Evolutionary conservation across 768 basidiomycete species (phyloP).

Genomic region (Lentinus brumalis): DNA sequence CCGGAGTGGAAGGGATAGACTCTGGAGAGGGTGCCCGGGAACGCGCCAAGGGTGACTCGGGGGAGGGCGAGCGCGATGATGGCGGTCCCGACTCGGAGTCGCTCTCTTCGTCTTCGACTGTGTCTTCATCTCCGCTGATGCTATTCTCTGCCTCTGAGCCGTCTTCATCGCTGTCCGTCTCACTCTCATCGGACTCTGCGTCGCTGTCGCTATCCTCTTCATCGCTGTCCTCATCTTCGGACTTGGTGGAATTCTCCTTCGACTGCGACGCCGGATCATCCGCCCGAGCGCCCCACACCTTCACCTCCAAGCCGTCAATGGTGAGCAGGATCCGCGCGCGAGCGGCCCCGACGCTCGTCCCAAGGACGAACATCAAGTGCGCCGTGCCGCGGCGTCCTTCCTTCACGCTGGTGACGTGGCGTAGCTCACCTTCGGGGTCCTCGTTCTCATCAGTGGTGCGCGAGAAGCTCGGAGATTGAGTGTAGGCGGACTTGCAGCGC

Average conservation of each 20-base stretch:
- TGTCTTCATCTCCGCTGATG: constrained; percentile 2
- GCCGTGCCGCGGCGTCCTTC: constrained; percentile 32
- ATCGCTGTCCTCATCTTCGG: not conserved
- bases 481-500: constrained; percentile 9
- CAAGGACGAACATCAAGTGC: constrained; percentile 65
- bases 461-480: not conserved
- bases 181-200: constrained; percentile 14
- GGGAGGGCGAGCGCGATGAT: constrained; percentile 32
- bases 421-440: not conserved
- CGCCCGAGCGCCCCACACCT: constrained; percentile 29
- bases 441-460: constrained; percentile 4
- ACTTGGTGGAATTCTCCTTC: not conserved
- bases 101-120: constrained; percentile 12
- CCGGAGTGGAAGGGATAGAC: constrained; percentile 10
- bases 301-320: constrained; percentile 64
- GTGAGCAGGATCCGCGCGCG: constrained; percentile 63
- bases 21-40: constrained; percentile 15
- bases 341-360: constrained; percentile 63
- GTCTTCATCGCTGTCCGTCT: constrained; percentile 15
- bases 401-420: not conserved
- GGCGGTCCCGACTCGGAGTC: constrained; percentile 27
- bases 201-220: constrained; percentile 15
- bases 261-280: constrained; percentile 3
- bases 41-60: constrained; percentile 17
- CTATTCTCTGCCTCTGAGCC: constrained; percentile 8